Base-by-base conservation (phyloP, 768 basidiomycete species). In the Agaricus blazei region DNA sequence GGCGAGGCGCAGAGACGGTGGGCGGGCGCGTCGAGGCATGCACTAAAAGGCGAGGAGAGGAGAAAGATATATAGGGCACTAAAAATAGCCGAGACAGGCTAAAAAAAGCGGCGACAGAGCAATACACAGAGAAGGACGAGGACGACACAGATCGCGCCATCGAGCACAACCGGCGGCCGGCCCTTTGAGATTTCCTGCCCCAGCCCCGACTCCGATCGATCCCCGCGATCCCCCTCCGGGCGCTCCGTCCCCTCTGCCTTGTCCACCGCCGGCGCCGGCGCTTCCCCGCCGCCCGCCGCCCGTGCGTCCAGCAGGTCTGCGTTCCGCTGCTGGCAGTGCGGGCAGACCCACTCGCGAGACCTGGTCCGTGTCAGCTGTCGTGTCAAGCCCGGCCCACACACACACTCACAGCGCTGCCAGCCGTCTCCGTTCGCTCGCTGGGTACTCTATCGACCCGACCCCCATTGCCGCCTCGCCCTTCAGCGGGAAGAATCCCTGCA, bases 401-500 rank as follows among this genome's bases (percentile, higher is more conserved):
- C 1, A 12, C 26, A 75, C 89, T 66, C 67, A 91, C 92, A 90
- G 62, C 51, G 72, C 72, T 19, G 92, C 92, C 27, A 94, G 75
- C 52, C 92, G 81, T 69, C 83, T 90, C 54, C 92, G 80, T 67
- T 94, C 92, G 14, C 74, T 69, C 19, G 77, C 65, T 24, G 89
- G 89, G 64, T 85, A 85, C 60, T 94, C 92, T 48, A 94, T 77
- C 14, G 90, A 89, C n/a, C 92, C 92, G 31, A 94, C 85, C 29
- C 92, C 91, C 29, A 85, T 82, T 14, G 93, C 90, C 44, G 87
- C 84, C 58, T 90, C 85, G n/a, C 92, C 92, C 63, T 87, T 92
- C 51, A 93, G 73, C 37, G 91, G 89, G 64, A 93, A 93, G 70
- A 93, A 93, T 0, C 91, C 90, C 68, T 93, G 91, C 4, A 93